Base-by-base conservation (phyloP, 257 asterid genomes). In the Scutellaria barbata region DNA sequence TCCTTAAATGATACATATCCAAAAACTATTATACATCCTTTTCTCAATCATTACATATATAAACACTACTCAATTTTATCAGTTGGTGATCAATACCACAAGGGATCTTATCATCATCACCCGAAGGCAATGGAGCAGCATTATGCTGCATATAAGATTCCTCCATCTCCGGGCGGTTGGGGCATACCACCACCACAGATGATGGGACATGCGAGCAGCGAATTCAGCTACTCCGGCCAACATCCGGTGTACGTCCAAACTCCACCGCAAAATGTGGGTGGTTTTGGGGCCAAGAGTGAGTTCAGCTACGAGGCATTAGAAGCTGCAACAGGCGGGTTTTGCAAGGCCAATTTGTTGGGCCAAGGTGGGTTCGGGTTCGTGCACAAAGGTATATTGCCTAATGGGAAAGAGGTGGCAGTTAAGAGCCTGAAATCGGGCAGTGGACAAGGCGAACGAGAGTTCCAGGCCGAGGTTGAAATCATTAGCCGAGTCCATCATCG, bases 401-500 rank as follows among this genome's bases (percentile, higher is more conserved):
- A 85, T 51, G 83, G 88, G 2, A 81, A 68, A 61, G 88, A 74
- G 68, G 96, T 93, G 18, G 98, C 98, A 0, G 92, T 93, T 17
- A 93, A 90, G 94, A 86, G 97, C 65, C 87, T 90, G 66, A 90
- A 93, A 83, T 37, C 83, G 1, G 98, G 97, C n/a, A 90, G 98
- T 45, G 98, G 98, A 1, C 98, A 93, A 71, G 97, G 98, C 1
- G 98, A 93, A 71, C 73, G 98, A 6, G 98, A 93, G 61, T 93
- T 93, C 66, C 97, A 90, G 68, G 98, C 97, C 6, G 98, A 93
- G 85, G 98, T 93, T 4, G 98, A 90, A 37, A 93, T 90, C 74
- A 93, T 93, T 76, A 93, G 96, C 77, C 94, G 98, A 10, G 97
- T 90, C 48, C 98, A 93, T 72, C 98, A 93, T 74, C 95, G 96